Percentiles rank a stretch among this genome's conserved stretches.
Evolutionary conservation across 306 rosid genomes (phyloP).

Genomic region (Malus orientalis): DNA sequence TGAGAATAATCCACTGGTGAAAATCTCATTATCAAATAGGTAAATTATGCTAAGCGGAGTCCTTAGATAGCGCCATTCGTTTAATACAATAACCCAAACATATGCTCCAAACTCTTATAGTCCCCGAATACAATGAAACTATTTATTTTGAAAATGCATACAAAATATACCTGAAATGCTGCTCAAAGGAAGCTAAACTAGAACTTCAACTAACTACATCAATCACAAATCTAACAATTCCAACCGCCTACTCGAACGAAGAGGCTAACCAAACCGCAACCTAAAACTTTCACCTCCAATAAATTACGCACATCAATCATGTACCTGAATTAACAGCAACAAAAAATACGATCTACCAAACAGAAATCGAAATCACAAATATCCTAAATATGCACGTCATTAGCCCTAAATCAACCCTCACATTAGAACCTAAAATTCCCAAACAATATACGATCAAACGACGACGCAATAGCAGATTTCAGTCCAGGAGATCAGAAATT

Average conservation of each 20-base stretch:
- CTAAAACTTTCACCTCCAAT: background rate
- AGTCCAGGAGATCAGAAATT: background rate
- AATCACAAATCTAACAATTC: background rate
- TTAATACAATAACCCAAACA: background rate
- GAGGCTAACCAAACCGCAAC: background rate
- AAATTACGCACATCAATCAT: background rate
- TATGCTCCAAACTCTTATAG: background rate
- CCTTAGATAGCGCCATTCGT: background rate
- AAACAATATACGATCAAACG: background rate
- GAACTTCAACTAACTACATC: background rate
- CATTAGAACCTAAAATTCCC: background rate
- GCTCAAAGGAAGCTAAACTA: background rate
- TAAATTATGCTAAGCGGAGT: background rate
- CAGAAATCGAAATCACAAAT: background rate
- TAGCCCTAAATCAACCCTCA: background rate
- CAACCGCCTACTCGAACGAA: background rate
- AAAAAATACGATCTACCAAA: background rate
- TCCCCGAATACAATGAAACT: background rate
- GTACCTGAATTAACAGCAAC: background rate
- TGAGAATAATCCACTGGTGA: background rate
- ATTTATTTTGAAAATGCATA: background rate
- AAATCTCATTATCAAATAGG: background rate
- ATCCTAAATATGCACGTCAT: background rate
- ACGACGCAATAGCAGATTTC: background rate
- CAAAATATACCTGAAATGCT: background rate